A percentile compares a stretch with the other conserved stretches of the same genome.
These are phyloP conservation scores for Alternaria dauci DNA, from an alignment of 2,329 filamentous ascomycete species.

Conservation along the genomic window DNA sequence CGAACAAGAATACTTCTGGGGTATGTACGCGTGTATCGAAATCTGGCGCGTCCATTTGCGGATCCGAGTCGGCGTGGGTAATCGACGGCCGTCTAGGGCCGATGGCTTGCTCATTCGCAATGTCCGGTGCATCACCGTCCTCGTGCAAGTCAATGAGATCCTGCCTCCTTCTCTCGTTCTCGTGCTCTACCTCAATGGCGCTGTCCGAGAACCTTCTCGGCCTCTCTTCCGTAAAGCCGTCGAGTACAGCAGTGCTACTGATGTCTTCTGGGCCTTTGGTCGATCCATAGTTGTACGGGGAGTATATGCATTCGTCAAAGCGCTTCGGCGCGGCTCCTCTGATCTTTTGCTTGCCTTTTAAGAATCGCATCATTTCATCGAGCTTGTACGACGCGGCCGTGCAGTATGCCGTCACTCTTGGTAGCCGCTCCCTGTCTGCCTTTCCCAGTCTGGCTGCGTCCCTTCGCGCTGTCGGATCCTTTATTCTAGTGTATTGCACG, in stretches of 20 bases:
- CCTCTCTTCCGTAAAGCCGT: slow-evolving; percentile 33
- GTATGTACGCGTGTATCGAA: slow-evolving; percentile 90
- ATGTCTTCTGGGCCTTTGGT: slow-evolving; percentile 53
- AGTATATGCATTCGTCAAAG: slow-evolving; percentile 98
- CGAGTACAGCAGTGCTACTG: slow-evolving; percentile 42
- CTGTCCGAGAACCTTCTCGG: slow-evolving; percentile 79
- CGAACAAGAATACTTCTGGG: slow-evolving; percentile 93
- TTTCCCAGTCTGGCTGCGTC: slow-evolving; percentile 94
- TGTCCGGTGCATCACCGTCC: slow-evolving; percentile 42
- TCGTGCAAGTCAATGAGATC: slow-evolving; percentile 70
- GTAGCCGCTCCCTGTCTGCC: slow-evolving; percentile 85
- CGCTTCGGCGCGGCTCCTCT: slow-evolving; percentile 86
- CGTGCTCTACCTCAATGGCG: slow-evolving; percentile 71
- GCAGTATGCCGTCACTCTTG: slow-evolving; percentile 94
- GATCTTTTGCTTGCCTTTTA: slow-evolving; percentile 82
- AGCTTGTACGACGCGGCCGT: slow-evolving; percentile 92
- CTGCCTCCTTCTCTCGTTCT: slow-evolving; percentile 64
- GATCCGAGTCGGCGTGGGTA: slow-evolving; percentile 43
- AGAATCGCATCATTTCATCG: slow-evolving; percentile 86
- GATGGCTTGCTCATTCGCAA: slow-evolving; percentile 38
- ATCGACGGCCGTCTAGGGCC: slow-evolving; percentile 35
- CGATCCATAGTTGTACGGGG: slow-evolving; percentile 80
- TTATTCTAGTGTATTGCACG: slow-evolving; percentile 96
- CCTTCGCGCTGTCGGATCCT: slow-evolving; percentile 89
- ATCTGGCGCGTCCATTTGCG: slow-evolving; percentile 63